Conservation (phyloP, 192 early-diverging fungal species). For the Podila minutissima region DNA sequence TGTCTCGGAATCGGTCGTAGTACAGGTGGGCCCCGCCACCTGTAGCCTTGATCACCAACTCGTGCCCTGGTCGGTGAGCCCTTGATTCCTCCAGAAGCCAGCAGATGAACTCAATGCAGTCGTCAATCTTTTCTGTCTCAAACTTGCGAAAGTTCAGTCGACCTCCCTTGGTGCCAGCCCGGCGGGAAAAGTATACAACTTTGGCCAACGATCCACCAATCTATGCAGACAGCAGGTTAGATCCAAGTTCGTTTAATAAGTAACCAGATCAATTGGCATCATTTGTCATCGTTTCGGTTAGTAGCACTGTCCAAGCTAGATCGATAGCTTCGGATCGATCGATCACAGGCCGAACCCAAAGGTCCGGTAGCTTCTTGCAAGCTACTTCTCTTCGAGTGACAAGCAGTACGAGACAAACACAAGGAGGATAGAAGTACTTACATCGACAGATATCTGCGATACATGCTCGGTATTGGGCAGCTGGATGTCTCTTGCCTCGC, state of each 20-base stretch:
- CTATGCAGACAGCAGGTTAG: conserved; percentile 18
- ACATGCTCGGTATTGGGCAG: conserved; percentile 87
- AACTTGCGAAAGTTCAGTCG: conserved; percentile 93
- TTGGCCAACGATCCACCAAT: conserved; percentile 83
- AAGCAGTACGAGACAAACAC: too few relatives aligned
- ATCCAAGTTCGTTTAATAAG: background rate
- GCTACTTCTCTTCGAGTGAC: too few relatives aligned
- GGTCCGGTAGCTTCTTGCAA: too few relatives aligned
- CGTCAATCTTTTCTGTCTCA: conserved; percentile 92
- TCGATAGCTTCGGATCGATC: too few relatives aligned
- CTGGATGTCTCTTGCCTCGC: conserved; percentile 80
- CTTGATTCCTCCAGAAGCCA: conserved; percentile 64
- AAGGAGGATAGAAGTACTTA: conserved; percentile 48
- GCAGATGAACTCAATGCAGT: conserved; percentile 87
- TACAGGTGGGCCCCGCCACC: conserved; percentile 90
- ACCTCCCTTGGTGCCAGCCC: conserved; percentile 72
- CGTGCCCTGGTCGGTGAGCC: conserved; percentile 30
- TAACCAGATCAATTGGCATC: too few relatives aligned
- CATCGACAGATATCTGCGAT: conserved; percentile 91
- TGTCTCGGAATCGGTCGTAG: conserved; percentile 69
- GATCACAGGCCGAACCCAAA: too few relatives aligned
- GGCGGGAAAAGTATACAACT: conserved; percentile 75
- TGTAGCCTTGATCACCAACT: conserved; percentile 81
- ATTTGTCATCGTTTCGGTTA: too few relatives aligned
- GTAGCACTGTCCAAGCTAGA: too few relatives aligned